A percentile compares a stretch with the other conserved stretches of the same genome.
These are phyloP conservation scores for Urostyla sp. DNA, from an alignment of 73 alveolate species.

Conservation along the genomic window DNA sequence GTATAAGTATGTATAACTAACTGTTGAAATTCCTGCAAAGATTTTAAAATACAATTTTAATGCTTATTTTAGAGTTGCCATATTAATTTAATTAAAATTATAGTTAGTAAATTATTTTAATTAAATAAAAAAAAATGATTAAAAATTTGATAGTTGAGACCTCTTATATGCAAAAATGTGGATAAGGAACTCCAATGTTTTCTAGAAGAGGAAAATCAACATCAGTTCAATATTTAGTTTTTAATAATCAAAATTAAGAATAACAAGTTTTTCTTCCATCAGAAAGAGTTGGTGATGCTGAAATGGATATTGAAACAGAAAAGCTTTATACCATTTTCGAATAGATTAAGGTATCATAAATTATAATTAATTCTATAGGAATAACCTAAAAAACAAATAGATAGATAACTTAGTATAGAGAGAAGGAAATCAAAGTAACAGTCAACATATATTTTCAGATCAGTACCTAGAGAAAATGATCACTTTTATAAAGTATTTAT, in stretches of 20 bases:
- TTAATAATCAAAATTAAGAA: background rate
- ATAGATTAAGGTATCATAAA: background rate
- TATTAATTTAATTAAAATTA: background rate
- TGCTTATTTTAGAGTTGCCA: constrained; percentile 43
- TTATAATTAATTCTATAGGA: background rate
- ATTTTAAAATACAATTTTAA: background rate
- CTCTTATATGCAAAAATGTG: constrained; percentile 14
- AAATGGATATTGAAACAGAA: background rate
- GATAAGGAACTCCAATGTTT: constrained; percentile 52
- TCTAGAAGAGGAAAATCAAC: constrained; percentile 51
- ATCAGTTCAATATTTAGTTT: constrained; percentile 36
- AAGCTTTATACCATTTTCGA: constrained; percentile 25
- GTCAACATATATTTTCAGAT: constrained; percentile 37
- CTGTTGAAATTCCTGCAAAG: background rate
- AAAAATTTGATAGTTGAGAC: constrained; percentile 42
- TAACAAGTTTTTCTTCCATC: background rate
- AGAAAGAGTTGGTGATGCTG: constrained; percentile 11
- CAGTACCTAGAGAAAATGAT: constrained; percentile 18
- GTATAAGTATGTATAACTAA: background rate
- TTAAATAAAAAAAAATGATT: background rate
- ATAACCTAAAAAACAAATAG: background rate
- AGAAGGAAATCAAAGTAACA: background rate
- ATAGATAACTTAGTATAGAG: background rate
- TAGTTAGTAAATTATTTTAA: background rate
- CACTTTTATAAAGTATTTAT: constrained; percentile 13